Evolutionary conservation across 2,329 filamentous ascomycete genomes (phyloP), one percentile per base, ranked within the genome.

Genomic region (Daldinia eschscholtzii): DNA sequence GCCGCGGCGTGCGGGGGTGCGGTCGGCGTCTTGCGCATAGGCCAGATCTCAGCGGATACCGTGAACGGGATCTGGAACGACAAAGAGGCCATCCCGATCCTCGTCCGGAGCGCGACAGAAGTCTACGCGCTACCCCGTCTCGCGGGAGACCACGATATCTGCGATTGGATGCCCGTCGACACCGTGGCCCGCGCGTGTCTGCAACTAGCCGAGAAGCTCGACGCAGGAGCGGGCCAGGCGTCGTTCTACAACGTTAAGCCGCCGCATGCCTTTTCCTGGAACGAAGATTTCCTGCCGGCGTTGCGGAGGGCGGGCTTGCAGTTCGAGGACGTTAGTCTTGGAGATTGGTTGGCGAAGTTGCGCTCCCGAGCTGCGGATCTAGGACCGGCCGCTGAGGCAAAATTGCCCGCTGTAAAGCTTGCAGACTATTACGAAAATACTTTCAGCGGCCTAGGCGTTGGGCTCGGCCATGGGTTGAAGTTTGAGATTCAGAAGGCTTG

Each of bases 241-340:
- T 33, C 63, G 35, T 75, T 75, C 67, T 77, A 75, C 57, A 76
- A 77, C 59, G 10, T 76, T 56, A 69, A 70, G 61, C 61, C 72
- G n/a, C 64, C 76, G 67, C 71, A 76, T 61, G 64, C 61, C 5
- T 82, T 83, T 64, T 73, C 75, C 5, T 82, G 80, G 80, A 79
- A 76, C 52, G 71, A 73, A 0, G 61, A 69, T 0, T 72, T 82
- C 52, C 73, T 83, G 3, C 73, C 71, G 0, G 72, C 73, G 0
- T 64, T 82, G 9, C 70, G 60, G 3, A 57, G 68, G 1, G 75
- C 72, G 10, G 80, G 80, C 0, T 76, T 82, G 28, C 61, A 72
- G 4, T 82, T 83, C 60, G 70, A 79, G 26, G 74, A 71, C 1
- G 77, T 81, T 6, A 58, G 75, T 0, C 75, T 81, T 39, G 61